phyloP scores from a whole-genome alignment of 768 basidiomycete genomes.

The Mycena metata region DNA sequence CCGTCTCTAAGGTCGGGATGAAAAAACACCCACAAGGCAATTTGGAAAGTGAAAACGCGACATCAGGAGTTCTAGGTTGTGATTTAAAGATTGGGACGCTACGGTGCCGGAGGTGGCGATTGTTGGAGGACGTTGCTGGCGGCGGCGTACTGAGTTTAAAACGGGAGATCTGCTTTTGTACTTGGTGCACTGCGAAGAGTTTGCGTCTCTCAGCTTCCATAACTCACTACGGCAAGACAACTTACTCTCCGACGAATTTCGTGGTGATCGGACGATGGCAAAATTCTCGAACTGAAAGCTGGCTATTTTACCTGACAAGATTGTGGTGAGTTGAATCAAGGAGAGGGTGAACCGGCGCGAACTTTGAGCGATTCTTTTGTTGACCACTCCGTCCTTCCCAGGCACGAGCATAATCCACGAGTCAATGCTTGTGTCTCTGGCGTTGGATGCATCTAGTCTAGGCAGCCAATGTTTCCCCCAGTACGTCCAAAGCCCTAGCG shows the following conservation, averaged over 20 bases:
- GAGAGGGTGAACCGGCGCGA: neutral
- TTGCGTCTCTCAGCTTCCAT: neutral
- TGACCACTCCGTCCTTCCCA: slow-evolving; percentile 23
- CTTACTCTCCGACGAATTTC: slow-evolving; percentile 30
- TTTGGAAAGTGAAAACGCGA: slow-evolving; percentile 18
- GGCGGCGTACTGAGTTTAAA: slow-evolving; percentile 20
- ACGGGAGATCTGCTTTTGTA: slow-evolving; percentile 23
- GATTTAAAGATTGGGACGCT: slow-evolving; percentile 13
- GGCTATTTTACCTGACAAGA: slow-evolving; percentile 14
- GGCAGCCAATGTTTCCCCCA: slow-evolving; percentile 76
- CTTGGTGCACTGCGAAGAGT: slow-evolving; percentile 20
- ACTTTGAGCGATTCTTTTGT: slow-evolving; percentile 33
- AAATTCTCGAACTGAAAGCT: slow-evolving; percentile 24
- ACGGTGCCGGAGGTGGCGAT: slow-evolving; percentile 18
- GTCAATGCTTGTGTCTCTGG: slow-evolving; percentile 14
- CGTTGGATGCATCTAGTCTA: slow-evolving; percentile 56
- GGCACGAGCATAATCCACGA: slow-evolving; percentile 36
- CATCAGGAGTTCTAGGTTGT: neutral
- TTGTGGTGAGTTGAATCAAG: neutral
- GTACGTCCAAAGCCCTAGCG: slow-evolving; percentile 75
- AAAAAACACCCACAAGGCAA: slow-evolving; percentile 20
- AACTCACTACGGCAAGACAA: neutral
- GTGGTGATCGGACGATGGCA: slow-evolving; percentile 30
- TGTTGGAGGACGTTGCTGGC: neutral
- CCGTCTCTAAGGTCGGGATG: too few relatives aligned